phyloP scores from a whole-genome alignment of 176 grass and related monocot species.

The Phragmites australis region DNA sequence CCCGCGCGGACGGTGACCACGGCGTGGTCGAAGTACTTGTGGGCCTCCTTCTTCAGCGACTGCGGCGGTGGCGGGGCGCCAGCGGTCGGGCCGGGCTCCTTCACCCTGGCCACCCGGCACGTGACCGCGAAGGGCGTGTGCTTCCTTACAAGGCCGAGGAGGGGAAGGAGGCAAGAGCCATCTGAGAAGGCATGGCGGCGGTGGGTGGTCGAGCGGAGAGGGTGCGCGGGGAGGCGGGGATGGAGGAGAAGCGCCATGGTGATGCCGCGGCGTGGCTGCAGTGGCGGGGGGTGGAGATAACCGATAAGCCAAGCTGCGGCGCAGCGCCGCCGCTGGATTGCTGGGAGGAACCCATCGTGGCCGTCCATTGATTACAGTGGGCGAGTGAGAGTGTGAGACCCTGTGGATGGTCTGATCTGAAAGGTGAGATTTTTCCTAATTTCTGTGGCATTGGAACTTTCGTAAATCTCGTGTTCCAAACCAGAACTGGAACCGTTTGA shows the following conservation, averaged over 20 bases:
- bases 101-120: slow-evolving; percentile 58
- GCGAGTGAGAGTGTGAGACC: neutral
- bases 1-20: slow-evolving; percentile 69
- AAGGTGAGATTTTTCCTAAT: too few species aligned
- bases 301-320: slow-evolving; percentile 26
- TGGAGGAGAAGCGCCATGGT: slow-evolving; percentile 36
- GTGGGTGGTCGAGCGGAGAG: neutral
- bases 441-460: too few species aligned
- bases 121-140: slow-evolving; percentile 28
- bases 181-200: neutral
- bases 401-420: neutral
- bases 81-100: slow-evolving; percentile 28
- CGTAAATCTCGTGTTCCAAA: too few species aligned
- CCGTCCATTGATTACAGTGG: neutral
- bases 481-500: too few species aligned
- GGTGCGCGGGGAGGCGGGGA: slow-evolving; percentile 10
- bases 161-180: neutral
- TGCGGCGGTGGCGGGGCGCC: slow-evolving; percentile 21
- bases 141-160: neutral
- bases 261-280: slow-evolving; percentile 3
- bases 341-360: neutral
- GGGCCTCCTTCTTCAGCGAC: slow-evolving; percentile 70
- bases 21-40: slow-evolving; percentile 96
- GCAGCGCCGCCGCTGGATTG: slow-evolving; percentile 16
- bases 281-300: slow-evolving; percentile 10